Evolutionary conservation across 352 stramenopile genomes (phyloP).

Genomic region (Pythium utonaiense): DNA sequence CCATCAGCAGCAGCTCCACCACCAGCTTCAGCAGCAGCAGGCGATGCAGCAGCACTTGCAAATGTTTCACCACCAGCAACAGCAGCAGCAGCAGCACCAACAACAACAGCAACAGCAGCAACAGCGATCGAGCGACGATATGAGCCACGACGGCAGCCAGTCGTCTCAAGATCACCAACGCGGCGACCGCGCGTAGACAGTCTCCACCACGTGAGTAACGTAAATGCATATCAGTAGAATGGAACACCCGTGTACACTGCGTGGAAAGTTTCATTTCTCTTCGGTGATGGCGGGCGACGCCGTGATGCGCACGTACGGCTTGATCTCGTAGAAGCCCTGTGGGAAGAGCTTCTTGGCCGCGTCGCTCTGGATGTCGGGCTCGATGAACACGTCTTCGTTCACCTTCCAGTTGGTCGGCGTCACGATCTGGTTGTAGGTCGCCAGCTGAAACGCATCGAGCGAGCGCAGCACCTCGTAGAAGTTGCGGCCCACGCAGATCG

Average conservation of each 20-base stretch:
- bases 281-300: conserved; percentile 57
- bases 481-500: conserved; percentile 67
- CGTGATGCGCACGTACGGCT: conserved; percentile 72
- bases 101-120: conserved; percentile 42
- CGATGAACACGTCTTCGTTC: conserved; percentile 84
- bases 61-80: conserved; percentile 34
- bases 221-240: conserved; percentile 25
- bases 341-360: conserved; percentile 79
- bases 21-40: conserved; percentile 46
- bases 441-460: conserved; percentile 69
- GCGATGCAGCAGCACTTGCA: conserved; percentile 36
- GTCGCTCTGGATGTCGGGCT: conserved; percentile 53
- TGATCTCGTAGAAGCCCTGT: conserved; percentile 81
- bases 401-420: conserved; percentile 84
- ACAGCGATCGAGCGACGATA: conserved; percentile 23
- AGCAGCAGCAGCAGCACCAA: conserved; percentile 23
- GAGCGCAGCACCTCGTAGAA: conserved; percentile 76
- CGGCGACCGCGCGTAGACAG: background rate
- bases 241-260: conserved; percentile 11
- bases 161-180: conserved; percentile 6
- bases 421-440: conserved; percentile 72
- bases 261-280: conserved; percentile 36
- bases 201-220: background rate
- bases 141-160: conserved; percentile 20
- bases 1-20: conserved; percentile 37